These are phyloP conservation scores for Phalaenopsis equestris DNA, from an alignment of 106 monocot species.

Conservation along the genomic window DNA sequence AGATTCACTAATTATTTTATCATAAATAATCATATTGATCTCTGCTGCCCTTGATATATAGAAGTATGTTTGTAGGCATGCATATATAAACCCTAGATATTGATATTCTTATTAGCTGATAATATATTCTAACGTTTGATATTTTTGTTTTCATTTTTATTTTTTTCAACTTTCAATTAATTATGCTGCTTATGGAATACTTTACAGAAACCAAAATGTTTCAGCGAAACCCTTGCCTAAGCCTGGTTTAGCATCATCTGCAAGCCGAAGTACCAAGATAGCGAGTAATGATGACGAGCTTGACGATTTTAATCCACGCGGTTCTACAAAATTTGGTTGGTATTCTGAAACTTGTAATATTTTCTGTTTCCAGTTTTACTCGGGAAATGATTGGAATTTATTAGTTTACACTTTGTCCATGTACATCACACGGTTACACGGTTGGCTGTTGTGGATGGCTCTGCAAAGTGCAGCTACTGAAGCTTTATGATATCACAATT, in stretches of 20 bases:
- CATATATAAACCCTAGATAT: too few relatives aligned
- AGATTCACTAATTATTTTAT: too few relatives aligned
- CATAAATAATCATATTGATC: too few relatives aligned
- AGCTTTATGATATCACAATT: neutral
- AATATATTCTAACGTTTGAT: neutral
- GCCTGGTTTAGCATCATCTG: conserved; percentile 12
- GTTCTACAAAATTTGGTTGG: conserved; percentile 53
- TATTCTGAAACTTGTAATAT: conserved; percentile 8
- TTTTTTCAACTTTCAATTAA: neutral
- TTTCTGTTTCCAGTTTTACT: neutral
- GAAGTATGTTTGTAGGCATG: too few relatives aligned
- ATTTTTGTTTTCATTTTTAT: neutral
- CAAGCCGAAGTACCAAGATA: conserved; percentile 19
- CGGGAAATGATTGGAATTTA: neutral
- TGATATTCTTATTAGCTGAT: neutral
- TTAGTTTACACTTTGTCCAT: neutral
- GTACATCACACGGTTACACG: neutral
- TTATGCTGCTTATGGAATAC: neutral
- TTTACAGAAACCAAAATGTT: conserved; percentile 18
- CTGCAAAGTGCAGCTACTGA: neutral
- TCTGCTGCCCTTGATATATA: too few relatives aligned
- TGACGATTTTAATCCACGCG: conserved; percentile 92
- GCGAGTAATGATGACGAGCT: conserved; percentile 49
- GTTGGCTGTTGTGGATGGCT: neutral
- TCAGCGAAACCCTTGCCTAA: conserved; percentile 23